phyloP scores from a whole-genome alignment of 225 moss, liverwort and hornwort genomes.

The Sphagnum tenellum region DNA sequence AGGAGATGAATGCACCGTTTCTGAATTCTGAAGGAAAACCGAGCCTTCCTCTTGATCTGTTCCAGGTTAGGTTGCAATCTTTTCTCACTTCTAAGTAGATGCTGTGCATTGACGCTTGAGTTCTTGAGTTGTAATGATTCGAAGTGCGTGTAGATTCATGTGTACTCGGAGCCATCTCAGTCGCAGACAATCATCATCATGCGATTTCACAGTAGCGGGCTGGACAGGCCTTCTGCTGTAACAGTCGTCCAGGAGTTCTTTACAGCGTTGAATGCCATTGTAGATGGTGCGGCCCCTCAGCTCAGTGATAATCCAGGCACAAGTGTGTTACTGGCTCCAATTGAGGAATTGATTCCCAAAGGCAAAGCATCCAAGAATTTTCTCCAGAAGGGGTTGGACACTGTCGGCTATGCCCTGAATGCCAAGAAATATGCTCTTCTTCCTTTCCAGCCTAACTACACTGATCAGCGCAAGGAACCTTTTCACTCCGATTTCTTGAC shows the following conservation, averaged over 20 bases:
- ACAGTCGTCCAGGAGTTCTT: conserved; percentile 34
- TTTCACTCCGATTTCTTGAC: conserved; percentile 52
- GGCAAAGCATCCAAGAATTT: conserved; percentile 53
- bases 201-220: conserved; percentile 61
- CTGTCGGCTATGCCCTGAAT: conserved; percentile 60
- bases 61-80: conserved; percentile 16
- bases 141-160: conserved; percentile 36
- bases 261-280: conserved; percentile 50
- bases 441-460: conserved; percentile 59
- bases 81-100: no score
- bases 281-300: conserved; percentile 38
- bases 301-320: conserved; percentile 47
- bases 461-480: conserved; percentile 39
- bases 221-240: conserved; percentile 51
- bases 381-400: conserved; percentile 80
- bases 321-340: conserved; percentile 32
- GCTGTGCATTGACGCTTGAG: no score
- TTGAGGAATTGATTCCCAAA: conserved; percentile 76
- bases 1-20: conserved; percentile 68
- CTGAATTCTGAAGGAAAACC: conserved; percentile 33
- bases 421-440: conserved; percentile 56
- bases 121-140: no score
- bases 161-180: conserved; percentile 36
- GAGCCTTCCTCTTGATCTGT: conserved; percentile 40
- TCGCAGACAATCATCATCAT: conserved; percentile 42